phyloP scores from a whole-genome alignment of 1,139 yeast genomes.

The Pichia sorboxylosa region DNA sequence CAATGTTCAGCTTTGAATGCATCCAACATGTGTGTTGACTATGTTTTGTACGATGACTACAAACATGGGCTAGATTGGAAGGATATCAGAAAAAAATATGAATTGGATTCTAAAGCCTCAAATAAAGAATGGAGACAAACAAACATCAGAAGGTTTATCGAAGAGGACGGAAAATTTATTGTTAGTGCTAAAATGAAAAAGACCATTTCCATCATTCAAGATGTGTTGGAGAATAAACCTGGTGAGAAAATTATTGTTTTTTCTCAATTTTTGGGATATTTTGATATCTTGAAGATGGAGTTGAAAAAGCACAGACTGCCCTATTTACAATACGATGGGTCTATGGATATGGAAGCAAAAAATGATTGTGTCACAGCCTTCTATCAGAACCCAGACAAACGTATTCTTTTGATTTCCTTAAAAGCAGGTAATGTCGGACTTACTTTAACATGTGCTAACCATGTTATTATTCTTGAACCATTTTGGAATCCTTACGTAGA shows the following conservation, averaged over 20 bases:
- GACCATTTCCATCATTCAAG: conserved; percentile 34
- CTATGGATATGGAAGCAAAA: conserved; percentile 58
- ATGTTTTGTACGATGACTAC: conserved; percentile 39
- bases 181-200: conserved; percentile 45
- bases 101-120: conserved; percentile 13
- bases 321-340: conserved; percentile 67
- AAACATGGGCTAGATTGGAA: conserved; percentile 22
- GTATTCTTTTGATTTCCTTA: conserved; percentile 60
- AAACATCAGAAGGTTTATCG: conserved; percentile 26
- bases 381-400: conserved; percentile 40
- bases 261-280: conserved; percentile 73
- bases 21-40: conserved; percentile 36
- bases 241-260: conserved; percentile 65
- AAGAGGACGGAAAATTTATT: conserved; percentile 25
- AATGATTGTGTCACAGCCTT: conserved; percentile 52
- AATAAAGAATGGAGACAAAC: conserved; percentile 16
- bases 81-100: conserved; percentile 13
- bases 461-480: conserved; percentile 82
- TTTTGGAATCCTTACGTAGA: conserved; percentile 97
- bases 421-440: conserved; percentile 91
- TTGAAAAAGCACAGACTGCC: conserved; percentile 37
- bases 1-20: conserved; percentile 23
- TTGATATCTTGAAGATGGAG: conserved; percentile 56
- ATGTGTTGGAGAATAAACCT: conserved; percentile 31
- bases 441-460: conserved; percentile 86